Base-by-base conservation (phyloP, 2,329 filamentous ascomycete genomes). In the Penicillium sp. region DNA sequence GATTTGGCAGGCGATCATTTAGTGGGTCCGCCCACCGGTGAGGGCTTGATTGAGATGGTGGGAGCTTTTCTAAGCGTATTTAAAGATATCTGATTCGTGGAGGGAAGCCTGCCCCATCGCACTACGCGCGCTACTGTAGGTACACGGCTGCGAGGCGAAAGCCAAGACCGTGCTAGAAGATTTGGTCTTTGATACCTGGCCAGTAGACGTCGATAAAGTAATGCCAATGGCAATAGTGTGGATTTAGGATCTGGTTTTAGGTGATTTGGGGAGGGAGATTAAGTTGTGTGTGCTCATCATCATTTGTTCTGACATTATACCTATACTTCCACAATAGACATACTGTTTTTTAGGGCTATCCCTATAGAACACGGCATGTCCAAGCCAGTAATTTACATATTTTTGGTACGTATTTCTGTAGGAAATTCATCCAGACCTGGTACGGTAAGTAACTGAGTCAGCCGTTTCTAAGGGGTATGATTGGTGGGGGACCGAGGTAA, bases 1-100 rank as follows among this genome's bases (percentile, higher is more conserved):
- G 58, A 64, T 66, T 62, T 66, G 63, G 63, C 62, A 67, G 66
- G 39, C 68, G 69, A 72, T 72, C 69, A 62, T 62, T 63, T 48
- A 55, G 67, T 67, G 67, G 65, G 59, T 45, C 50, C 37, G 55
- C 61, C 61, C 64, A 62, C 62, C 62, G 61, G 64, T 64, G 64
- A 66, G 60, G 57, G 60, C 58, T 61, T 59, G 61, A 63, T 61
- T 58, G 57, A 55, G 55, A 59, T 58, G 57, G 57, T 26, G 43
- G 40, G 60, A 56, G 48, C 58, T 60, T 58, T 55, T 49, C n/a
- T 48, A 47, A 34, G 53, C 50, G 50, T 47, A 50, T 57, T 56
- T 59, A 38, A 29, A 48, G 50, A 22, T 10, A 44, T 59, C 52
- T 65, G 61, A 65, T 68, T 66, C 63, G 59, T 61, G 58, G 59